Evolutionary conservation across 345 rosid genomes (phyloP).

Genomic region (Heritiera fomes): DNA sequence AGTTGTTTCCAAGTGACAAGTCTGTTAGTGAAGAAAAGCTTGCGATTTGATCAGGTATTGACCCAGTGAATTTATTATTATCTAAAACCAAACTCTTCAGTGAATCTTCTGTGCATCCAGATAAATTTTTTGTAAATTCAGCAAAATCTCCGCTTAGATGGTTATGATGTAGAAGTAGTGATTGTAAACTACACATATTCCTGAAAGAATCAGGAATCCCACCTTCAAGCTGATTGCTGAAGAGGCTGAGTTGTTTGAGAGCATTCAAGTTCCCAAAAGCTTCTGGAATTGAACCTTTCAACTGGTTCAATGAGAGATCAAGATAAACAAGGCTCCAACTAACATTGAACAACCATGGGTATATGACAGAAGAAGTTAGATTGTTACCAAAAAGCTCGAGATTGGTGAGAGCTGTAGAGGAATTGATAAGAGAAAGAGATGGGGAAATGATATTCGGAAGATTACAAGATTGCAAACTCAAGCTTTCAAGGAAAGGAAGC

Average conservation of each 20-base stretch:
- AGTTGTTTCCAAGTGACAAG: background rate
- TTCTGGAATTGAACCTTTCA: conserved; percentile 18
- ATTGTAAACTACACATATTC: conserved; percentile 20
- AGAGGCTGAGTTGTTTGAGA: background rate
- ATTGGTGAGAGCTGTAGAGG: conserved; percentile 3
- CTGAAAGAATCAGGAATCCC: conserved; percentile 26
- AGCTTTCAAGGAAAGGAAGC: background rate
- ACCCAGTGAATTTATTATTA: conserved; percentile 4
- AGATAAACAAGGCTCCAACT: conserved; percentile 1
- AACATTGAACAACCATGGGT: conserved; percentile 16
- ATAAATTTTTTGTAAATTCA: background rate
- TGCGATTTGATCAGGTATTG: background rate
- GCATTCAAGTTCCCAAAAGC: conserved; percentile 6
- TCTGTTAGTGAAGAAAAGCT: background rate
- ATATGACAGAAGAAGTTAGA: background rate
- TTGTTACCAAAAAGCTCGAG: conserved; percentile 2
- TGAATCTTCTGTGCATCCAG: conserved; percentile 9
- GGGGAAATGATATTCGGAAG: background rate
- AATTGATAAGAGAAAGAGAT: background rate
- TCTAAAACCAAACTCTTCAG: conserved; percentile 3
- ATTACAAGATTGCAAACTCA: background rate
- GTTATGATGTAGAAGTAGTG: background rate
- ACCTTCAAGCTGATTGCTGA: conserved; percentile 11
- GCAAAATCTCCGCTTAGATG: background rate
- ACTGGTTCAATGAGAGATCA: background rate